These are phyloP conservation scores for Oidiodendron maius DNA, from an alignment of 495 filamentous ascomycete species.

Conservation along the genomic window DNA sequence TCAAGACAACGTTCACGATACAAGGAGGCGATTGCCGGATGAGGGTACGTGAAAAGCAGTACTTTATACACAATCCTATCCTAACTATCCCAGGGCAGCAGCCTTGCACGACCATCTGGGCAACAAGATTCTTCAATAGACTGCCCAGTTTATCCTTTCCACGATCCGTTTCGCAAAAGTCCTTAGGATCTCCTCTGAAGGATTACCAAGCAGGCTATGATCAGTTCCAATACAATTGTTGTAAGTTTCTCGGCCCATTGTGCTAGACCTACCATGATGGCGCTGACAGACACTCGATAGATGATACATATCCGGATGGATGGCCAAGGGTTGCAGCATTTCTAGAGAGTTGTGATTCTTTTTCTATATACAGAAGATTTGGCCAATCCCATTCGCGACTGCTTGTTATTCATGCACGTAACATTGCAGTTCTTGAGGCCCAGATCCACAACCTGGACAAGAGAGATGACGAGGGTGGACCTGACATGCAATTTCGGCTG, in stretches of 20 bases:
- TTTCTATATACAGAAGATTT: slow-evolving; percentile 8
- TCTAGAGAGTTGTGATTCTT: slow-evolving; percentile 8
- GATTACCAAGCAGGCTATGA: background rate
- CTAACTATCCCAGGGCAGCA: background rate
- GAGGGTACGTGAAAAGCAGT: background rate
- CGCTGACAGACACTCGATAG: background rate
- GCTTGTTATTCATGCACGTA: slow-evolving; percentile 6
- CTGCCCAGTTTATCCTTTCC: too few relatives aligned
- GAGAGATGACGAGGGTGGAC: slow-evolving; percentile 1
- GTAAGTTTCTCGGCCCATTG: background rate
- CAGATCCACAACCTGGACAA: slow-evolving; percentile 2
- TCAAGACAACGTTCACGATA: background rate
- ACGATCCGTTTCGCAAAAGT: background rate
- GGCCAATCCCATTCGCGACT: slow-evolving; percentile 7
- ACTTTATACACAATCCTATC: background rate
- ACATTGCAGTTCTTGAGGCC: slow-evolving; percentile 2
- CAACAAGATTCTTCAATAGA: background rate
- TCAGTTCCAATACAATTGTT: background rate
- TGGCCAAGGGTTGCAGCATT: slow-evolving; percentile 8
- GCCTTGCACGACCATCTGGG: background rate
- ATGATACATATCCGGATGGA: slow-evolving; percentile 8
- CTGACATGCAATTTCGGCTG: slow-evolving; percentile 2
- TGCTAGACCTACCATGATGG: background rate
- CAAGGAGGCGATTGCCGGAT: background rate
- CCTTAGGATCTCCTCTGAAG: background rate